Percentiles rank a stretch among this genome's conserved stretches.
phyloP scores from a whole-genome alignment of 2,329 filamentous ascomycete species.

The Stachybotrys echinatus region DNA sequence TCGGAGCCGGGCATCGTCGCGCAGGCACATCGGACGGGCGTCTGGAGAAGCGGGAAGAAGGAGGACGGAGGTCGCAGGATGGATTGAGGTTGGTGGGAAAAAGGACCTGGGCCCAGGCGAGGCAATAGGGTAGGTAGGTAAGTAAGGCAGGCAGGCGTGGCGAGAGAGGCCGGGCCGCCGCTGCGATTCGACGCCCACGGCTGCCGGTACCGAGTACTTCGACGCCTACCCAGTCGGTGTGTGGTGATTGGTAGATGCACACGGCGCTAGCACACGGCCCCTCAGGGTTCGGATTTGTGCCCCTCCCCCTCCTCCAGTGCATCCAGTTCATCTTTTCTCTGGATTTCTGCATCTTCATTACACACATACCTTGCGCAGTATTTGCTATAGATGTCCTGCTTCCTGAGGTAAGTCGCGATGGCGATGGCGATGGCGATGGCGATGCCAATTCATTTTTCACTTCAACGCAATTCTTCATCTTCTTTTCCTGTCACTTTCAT shows the following conservation, averaged over 20 bases:
- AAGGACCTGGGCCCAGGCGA: neutral
- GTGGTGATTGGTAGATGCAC: no score
- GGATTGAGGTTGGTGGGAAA: no score
- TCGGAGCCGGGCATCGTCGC: neutral
- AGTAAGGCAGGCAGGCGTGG: neutral
- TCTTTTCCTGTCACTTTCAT: no score
- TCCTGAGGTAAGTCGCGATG: neutral
- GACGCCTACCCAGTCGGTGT: no score
- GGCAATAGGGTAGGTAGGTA: neutral
- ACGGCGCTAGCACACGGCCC: no score
- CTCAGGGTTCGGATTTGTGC: no score
- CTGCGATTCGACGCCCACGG: neutral
- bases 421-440: no score
- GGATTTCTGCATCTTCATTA: no score
- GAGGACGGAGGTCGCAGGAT: neutral
- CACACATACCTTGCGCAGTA: no score
- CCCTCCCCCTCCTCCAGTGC: neutral
- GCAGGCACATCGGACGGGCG: neutral
- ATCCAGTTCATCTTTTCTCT: neutral
- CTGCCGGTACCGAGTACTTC: no score
- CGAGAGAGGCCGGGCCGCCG: neutral
- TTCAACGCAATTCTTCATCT: no score
- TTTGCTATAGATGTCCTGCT: neutral
- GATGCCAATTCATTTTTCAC: no score
- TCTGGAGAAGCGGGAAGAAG: neutral